phyloP scores from a whole-genome alignment of 208 protist genomes.

The Leishmania tarentolae region DNA sequence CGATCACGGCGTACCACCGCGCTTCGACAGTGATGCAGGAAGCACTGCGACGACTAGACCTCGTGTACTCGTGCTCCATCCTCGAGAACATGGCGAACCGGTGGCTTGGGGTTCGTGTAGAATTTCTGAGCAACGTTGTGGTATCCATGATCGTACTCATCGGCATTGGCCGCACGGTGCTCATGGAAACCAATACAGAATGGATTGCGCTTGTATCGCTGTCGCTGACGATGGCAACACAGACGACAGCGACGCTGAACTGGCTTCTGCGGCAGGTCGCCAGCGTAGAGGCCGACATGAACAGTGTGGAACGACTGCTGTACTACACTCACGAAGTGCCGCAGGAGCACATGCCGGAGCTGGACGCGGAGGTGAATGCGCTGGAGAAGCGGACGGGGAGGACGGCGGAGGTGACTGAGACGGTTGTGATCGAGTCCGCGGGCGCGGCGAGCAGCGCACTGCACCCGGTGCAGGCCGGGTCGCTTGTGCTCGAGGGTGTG shows the following conservation, averaged over 20 bases:
- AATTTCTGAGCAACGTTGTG: constrained; percentile 87
- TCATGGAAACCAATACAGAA: background rate
- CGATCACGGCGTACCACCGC: constrained; percentile 81
- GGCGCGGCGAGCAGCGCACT: constrained; percentile 5
- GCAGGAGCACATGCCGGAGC: constrained; percentile 49
- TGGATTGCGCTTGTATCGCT: constrained; percentile 27
- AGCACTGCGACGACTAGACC: constrained; percentile 52
- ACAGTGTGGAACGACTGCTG: constrained; percentile 77
- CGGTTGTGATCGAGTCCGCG: background rate
- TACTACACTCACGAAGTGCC: constrained; percentile 79
- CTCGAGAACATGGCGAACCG: constrained; percentile 63
- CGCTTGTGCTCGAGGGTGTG: constrained; percentile 34
- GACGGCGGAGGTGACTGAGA: constrained; percentile 19
- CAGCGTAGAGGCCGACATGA: constrained; percentile 81
- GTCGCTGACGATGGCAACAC: constrained; percentile 44
- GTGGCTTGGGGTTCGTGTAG: constrained; percentile 91
- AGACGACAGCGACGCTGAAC: constrained; percentile 33
- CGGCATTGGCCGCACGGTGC: constrained; percentile 34
- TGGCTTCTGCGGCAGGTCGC: constrained; percentile 31
- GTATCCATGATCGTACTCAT: constrained; percentile 45
- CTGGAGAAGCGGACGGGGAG: constrained; percentile 56
- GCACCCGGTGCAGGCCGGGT: constrained; percentile 17
- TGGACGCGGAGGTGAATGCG: constrained; percentile 18
- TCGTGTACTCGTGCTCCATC: constrained; percentile 45
- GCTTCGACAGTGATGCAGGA: constrained; percentile 29